phyloP scores from a whole-genome alignment of 179 eudicot species.

The Heliamphora pulchella region DNA sequence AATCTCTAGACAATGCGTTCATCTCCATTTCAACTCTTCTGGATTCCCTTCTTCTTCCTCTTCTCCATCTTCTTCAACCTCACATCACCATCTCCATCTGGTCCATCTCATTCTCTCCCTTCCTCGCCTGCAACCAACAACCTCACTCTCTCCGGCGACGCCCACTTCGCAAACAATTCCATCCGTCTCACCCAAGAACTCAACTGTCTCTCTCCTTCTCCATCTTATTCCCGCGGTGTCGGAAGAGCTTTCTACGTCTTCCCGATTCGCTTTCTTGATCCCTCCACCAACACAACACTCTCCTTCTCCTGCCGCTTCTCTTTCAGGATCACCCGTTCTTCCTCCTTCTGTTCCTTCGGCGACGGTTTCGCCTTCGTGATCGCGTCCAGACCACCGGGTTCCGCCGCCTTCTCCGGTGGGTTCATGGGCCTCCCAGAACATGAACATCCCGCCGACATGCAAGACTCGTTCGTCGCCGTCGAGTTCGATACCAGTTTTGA shows the following conservation, averaged over 20 bases:
- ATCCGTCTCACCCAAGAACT: constrained; percentile 32
- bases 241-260: constrained; percentile 43
- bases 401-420: constrained; percentile 21
- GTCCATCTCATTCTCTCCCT: constrained; percentile 10
- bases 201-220: constrained; percentile 21
- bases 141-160: constrained; percentile 32
- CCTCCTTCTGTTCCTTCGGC: constrained; percentile 36
- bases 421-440: constrained; percentile 49
- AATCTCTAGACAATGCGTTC: constrained; percentile 13
- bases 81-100: neutral
- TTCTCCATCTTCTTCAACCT: constrained; percentile 19
- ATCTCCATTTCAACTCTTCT: constrained; percentile 3
- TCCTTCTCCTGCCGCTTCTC: constrained; percentile 50
- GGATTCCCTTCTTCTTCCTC: constrained; percentile 15
- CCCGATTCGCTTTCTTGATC: constrained; percentile 47
- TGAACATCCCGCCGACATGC: neutral
- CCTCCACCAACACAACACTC: constrained; percentile 23
- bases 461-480: constrained; percentile 47
- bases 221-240: constrained; percentile 16
- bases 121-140: constrained; percentile 19
- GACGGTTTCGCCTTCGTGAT: constrained; percentile 61
- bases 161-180: constrained; percentile 24
- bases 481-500: constrained; percentile 60
- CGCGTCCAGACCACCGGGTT: constrained; percentile 24
- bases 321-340: constrained; percentile 34